Conservation (phyloP, 2,329 filamentous ascomycete species). For the Amauroascus niger region DNA sequence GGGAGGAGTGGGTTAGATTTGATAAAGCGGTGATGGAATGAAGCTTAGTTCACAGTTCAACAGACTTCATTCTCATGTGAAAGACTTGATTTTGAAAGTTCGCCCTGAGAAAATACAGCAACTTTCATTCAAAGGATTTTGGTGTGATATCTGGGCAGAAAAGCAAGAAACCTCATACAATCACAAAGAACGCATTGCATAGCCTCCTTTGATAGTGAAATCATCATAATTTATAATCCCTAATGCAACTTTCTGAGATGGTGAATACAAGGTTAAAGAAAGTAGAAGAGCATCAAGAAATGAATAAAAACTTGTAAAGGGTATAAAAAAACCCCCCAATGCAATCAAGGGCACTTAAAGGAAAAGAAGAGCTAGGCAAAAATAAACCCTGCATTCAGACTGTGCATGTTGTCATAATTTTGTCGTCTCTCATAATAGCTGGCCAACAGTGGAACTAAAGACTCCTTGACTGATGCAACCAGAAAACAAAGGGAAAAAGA, state of each 20-base stretch:
- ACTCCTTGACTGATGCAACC: neutral
- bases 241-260: neutral
- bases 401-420: neutral
- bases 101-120: no score
- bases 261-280: neutral
- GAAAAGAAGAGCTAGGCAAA: neutral
- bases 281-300: neutral
- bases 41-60: no score
- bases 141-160: neutral
- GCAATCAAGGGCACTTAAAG: neutral
- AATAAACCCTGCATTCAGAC: neutral
- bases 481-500: neutral
- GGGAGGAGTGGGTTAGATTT: no score
- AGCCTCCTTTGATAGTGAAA: no score
- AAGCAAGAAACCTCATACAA: neutral
- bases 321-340: neutral
- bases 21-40: no score
- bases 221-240: no score
- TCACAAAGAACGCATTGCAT: neutral
- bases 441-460: neutral
- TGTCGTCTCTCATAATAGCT: constrained; percentile 10
- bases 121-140: no score
- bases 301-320: neutral
- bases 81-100: no score
- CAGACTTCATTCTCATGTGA: no score